Conservation (phyloP, 768 basidiomycete species). For the Mycena albidolilacea region DNA sequence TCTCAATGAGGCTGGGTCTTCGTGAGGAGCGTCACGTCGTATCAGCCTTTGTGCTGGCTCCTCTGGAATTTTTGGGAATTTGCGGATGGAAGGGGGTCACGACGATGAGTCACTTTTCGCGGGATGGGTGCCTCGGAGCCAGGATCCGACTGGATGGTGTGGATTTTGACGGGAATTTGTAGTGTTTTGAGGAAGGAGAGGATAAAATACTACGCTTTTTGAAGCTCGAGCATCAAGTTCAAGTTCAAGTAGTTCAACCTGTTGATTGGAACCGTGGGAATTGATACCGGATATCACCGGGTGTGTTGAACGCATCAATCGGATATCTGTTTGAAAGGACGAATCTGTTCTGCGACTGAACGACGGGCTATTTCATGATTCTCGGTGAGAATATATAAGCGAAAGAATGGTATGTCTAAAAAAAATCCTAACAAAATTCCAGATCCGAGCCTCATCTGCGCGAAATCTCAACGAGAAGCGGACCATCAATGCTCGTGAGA, state of each 20-base stretch:
- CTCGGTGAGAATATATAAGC: background rate
- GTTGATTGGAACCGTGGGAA: too few species aligned
- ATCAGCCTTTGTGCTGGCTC: slow-evolving; percentile 44
- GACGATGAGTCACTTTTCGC: slow-evolving; percentile 42
- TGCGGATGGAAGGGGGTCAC: slow-evolving; percentile 4
- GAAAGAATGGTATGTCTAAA: background rate
- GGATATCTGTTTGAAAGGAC: too few species aligned
- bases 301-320: too few species aligned
- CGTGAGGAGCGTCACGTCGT: slow-evolving; percentile 42
- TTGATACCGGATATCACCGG: too few species aligned
- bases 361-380: too few species aligned
- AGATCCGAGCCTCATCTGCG: slow-evolving; percentile 7
- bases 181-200: background rate
- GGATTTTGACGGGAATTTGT: slow-evolving; percentile 25
- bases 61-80: slow-evolving; percentile 8
- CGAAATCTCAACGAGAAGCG: slow-evolving; percentile 17
- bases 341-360: too few species aligned
- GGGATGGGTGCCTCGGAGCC: slow-evolving; percentile 43
- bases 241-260: too few species aligned
- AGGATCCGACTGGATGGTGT: slow-evolving; percentile 40
- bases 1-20: slow-evolving; percentile 42
- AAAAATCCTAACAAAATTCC: background rate
- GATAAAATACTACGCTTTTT: background rate
- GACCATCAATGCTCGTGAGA: slow-evolving; percentile 21
- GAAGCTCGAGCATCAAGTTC: too few species aligned